Evolutionary conservation across 129 eudicot species (phyloP).

Genomic region (Flaveria ramosissima): DNA sequence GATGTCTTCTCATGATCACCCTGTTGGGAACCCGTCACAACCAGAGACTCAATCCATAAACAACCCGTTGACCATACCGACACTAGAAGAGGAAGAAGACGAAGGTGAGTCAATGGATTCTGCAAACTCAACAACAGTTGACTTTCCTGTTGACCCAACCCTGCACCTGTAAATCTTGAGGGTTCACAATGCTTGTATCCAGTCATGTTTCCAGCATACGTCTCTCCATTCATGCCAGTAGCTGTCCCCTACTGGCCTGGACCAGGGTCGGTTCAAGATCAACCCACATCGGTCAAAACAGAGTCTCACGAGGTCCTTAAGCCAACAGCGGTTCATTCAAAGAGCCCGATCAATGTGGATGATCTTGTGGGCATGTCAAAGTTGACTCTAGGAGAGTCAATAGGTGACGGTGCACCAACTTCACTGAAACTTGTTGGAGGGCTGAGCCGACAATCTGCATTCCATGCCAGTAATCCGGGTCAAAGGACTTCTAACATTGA

Average conservation of each 20-base stretch:
- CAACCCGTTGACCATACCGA: constrained; percentile 48
- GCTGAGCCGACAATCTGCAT: constrained; percentile 74
- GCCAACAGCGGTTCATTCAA: constrained; percentile 89
- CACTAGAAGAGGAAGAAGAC: constrained; percentile 56
- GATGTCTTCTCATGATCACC: constrained; percentile 39
- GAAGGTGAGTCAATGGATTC: constrained; percentile 88
- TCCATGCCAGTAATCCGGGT: constrained; percentile 70
- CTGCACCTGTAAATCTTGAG: constrained; percentile 43
- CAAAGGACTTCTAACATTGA: constrained; percentile 49
- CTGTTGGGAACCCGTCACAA: constrained; percentile 48
- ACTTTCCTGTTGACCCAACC: constrained; percentile 26
- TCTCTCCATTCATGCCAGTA: constrained; percentile 57
- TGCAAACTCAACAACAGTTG: constrained; percentile 58
- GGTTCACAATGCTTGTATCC: constrained; percentile 60
- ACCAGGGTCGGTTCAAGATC: constrained; percentile 51
- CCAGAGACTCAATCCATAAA: constrained; percentile 47
- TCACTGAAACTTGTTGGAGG: constrained; percentile 71
- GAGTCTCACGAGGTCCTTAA: constrained; percentile 79
- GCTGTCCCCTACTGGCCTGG: constrained; percentile 73
- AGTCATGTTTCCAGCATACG: constrained; percentile 66
- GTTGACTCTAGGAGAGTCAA: constrained; percentile 74
- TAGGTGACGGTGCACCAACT: constrained; percentile 47
- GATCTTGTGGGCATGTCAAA: constrained; percentile 94
- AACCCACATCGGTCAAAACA: constrained; percentile 33
- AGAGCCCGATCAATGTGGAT: constrained; percentile 80